Percentiles rank a stretch among this genome's conserved stretches.
Evolutionary conservation across 2,329 filamentous ascomycete genomes (phyloP).

Genomic region (Neopestalotiopsis sp.): DNA sequence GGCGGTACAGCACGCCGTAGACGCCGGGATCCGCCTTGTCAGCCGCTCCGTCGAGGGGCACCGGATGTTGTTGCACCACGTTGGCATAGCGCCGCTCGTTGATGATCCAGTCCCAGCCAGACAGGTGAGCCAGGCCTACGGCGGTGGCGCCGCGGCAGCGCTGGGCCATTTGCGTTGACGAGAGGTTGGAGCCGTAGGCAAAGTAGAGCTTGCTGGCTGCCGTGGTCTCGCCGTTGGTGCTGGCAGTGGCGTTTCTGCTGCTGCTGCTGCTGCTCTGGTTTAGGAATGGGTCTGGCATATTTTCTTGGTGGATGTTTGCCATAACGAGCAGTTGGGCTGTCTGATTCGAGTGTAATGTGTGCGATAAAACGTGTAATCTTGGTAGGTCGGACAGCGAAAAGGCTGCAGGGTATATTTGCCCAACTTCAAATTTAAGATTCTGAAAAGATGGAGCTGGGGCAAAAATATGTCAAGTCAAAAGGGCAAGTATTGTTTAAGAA

Average conservation of each 20-base stretch:
- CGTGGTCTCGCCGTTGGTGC: background rate
- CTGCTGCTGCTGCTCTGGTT: background rate
- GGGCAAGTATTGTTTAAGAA: too few species aligned
- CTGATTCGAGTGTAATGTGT: too few species aligned
- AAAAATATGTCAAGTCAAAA: too few species aligned
- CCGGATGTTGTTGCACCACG: constrained; percentile 45
- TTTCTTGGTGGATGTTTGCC: background rate
- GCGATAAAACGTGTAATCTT: too few species aligned
- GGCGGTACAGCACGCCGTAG: constrained; percentile 62
- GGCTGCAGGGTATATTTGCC: too few species aligned
- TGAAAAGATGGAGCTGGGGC: too few species aligned
- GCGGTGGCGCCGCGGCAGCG: constrained; percentile 65
- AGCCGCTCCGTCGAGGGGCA: background rate
- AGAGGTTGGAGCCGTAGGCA: constrained; percentile 75
- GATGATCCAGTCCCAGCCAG: constrained; percentile 68
- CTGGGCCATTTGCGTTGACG: constrained; percentile 64
- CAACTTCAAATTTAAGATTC: too few species aligned
- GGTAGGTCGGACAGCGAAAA: too few species aligned
- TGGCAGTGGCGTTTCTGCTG: background rate
- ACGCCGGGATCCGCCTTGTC: constrained; percentile 43
- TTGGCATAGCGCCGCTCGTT: constrained; percentile 72
- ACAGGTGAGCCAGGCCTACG: constrained; percentile 61
- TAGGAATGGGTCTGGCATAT: background rate
- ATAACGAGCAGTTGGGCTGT: too few species aligned
- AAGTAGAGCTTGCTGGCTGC: constrained; percentile 57